Conservation (phyloP, 2,329 filamentous ascomycete species). For the Scortechinia acanthostroma region DNA sequence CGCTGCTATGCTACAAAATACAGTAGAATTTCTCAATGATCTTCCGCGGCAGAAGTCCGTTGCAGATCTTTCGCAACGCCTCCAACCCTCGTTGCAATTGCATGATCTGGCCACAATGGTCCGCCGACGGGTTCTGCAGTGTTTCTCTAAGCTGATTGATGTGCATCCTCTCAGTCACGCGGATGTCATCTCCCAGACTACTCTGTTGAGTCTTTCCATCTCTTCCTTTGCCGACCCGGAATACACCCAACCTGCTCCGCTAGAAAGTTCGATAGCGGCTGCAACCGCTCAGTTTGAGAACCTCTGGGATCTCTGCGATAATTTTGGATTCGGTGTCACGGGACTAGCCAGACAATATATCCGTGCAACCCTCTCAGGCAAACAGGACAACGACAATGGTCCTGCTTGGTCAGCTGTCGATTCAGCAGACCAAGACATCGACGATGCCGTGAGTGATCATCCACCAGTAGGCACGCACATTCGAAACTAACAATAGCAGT, state of each 20-base stretch:
- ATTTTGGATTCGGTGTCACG: constrained; percentile 88
- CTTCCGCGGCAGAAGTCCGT: constrained; percentile 76
- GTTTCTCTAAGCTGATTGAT: constrained; percentile 85
- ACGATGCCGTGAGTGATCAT: constrained; percentile 22
- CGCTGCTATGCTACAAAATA: constrained; percentile 90
- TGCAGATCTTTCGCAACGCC: constrained; percentile 77
- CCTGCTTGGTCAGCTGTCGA: background rate
- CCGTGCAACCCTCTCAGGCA: constrained; percentile 60
- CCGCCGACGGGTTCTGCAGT: constrained; percentile 84
- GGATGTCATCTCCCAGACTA: constrained; percentile 83
- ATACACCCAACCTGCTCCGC: constrained; percentile 74
- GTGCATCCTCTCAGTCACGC: constrained; percentile 77
- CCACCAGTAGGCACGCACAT: constrained; percentile 55
- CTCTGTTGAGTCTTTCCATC: constrained; percentile 80
- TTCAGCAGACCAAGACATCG: background rate
- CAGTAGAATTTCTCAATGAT: constrained; percentile 78
- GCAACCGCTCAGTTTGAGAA: constrained; percentile 85
- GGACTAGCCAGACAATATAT: constrained; percentile 75
- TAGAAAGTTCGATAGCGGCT: constrained; percentile 86
- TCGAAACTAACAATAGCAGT: constrained; percentile 50
- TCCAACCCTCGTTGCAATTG: constrained; percentile 79
- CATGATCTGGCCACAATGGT: constrained; percentile 91
- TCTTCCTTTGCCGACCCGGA: constrained; percentile 90
- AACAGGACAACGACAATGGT: background rate
- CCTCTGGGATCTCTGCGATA: constrained; percentile 91